phyloP scores from a whole-genome alignment of 2,329 filamentous ascomycete species.

The Penicillium sp. region DNA sequence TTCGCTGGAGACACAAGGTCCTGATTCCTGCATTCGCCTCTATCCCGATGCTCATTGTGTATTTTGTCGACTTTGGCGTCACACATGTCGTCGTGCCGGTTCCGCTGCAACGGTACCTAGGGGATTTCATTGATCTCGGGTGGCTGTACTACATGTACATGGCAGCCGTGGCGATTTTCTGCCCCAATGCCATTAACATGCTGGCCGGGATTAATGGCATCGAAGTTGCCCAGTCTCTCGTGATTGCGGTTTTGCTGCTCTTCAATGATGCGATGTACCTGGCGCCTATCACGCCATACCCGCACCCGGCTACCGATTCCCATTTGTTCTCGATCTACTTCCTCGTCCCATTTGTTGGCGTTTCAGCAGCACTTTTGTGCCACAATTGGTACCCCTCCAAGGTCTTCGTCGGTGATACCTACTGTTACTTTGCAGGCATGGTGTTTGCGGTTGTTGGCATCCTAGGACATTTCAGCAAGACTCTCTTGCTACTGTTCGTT shows the following conservation, averaged over 20 bases:
- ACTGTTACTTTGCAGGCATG: conserved; percentile 99
- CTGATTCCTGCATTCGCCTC: conserved; percentile 93
- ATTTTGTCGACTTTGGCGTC: conserved; percentile 97
- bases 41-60: conserved; percentile 90
- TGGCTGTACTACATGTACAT: conserved; percentile 93
- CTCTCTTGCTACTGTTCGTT: conserved; percentile 80
- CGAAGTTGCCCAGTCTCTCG: conserved; percentile 89
- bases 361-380: conserved; percentile 77
- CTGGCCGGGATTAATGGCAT: conserved; percentile 99
- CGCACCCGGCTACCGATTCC: conserved; percentile 90
- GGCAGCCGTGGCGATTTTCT: conserved; percentile 94
- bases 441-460: conserved; percentile 97
- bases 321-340: conserved; percentile 96
- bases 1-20: conserved; percentile 98
- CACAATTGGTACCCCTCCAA: conserved; percentile 96
- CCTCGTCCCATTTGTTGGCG: conserved; percentile 87
- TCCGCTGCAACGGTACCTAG: conserved; percentile 78
- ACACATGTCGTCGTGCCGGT: conserved; percentile 91
- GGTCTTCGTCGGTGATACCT: conserved; percentile 97
- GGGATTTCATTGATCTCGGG: conserved; percentile 78
- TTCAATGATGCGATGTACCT: conserved; percentile 89
- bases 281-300: conserved; percentile 67
- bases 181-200: conserved; percentile 98
- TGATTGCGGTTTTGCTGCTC: conserved; percentile 78
- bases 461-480: conserved; percentile 97